Evolutionary conservation across 148 eudicot species (phyloP).

Genomic region (Amaranthus palmeri): DNA sequence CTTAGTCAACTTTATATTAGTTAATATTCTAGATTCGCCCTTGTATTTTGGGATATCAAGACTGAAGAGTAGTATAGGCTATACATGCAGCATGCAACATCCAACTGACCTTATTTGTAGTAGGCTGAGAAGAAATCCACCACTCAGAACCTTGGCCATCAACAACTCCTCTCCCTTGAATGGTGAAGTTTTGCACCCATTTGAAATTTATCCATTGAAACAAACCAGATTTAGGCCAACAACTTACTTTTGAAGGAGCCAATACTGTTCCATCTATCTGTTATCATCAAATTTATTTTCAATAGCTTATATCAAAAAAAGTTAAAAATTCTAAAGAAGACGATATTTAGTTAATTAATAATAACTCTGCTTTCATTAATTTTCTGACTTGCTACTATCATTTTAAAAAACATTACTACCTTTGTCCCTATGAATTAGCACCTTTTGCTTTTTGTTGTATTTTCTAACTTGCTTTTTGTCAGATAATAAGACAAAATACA

Average conservation of each 20-base stretch:
- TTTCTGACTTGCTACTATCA: too few species aligned
- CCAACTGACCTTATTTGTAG: conserved; percentile 28
- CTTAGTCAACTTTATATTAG: too few species aligned
- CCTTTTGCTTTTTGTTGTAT: too few species aligned
- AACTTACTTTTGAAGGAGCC: conserved; percentile 50
- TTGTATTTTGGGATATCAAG: neutral
- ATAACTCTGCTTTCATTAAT: too few species aligned
- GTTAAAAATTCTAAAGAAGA: neutral
- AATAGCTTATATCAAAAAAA: neutral
- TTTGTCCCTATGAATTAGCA: too few species aligned
- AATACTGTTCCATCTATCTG: conserved; percentile 69
- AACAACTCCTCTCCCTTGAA: conserved; percentile 59
- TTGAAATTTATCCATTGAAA: conserved; percentile 82
- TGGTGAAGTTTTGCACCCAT: conserved; percentile 73
- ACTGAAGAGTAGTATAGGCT: neutral
- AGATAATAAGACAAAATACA: too few species aligned
- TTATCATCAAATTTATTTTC: neutral
- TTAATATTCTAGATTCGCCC: neutral
- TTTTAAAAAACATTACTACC: too few species aligned
- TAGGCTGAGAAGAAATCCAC: conserved; percentile 47
- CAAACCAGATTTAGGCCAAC: conserved; percentile 67
- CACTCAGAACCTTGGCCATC: conserved; percentile 82
- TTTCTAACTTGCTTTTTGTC: too few species aligned
- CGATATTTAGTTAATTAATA: too few species aligned
- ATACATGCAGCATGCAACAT: neutral